phyloP scores from a whole-genome alignment of 495 filamentous ascomycete species.

The Aspergillus sclerotiicarbonarius region DNA sequence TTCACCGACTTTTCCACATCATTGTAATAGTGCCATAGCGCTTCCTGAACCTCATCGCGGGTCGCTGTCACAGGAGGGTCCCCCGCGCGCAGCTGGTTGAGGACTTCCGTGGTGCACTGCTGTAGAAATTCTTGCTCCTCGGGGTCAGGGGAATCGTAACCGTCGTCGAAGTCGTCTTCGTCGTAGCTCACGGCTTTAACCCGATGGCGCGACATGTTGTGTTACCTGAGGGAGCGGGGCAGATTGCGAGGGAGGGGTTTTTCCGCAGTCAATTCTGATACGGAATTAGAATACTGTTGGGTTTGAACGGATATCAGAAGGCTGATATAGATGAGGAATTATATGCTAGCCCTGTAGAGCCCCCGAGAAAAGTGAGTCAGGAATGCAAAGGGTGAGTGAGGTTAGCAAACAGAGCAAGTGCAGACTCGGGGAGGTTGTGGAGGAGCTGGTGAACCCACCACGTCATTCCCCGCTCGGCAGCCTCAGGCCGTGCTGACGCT shows the following conservation, averaged over 20 bases:
- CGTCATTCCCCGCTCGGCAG: conserved; percentile 36
- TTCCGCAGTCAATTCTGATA: background rate
- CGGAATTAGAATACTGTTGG: conserved; percentile 4
- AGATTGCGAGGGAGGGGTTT: conserved; percentile 10
- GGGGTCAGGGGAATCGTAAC: conserved; percentile 43
- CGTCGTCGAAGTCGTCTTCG: conserved; percentile 45
- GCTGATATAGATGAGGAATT: background rate
- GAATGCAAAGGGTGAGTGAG: background rate
- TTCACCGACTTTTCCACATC: conserved; percentile 80
- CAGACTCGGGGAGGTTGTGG: conserved; percentile 3
- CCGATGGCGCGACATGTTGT: conserved; percentile 45
- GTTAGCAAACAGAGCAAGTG: background rate
- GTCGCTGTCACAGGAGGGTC: conserved; percentile 40
- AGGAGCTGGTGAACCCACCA: conserved; percentile 19
- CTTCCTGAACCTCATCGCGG: conserved; percentile 73
- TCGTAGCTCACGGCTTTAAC: conserved; percentile 48
- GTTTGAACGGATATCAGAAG: background rate
- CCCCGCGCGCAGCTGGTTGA: conserved; percentile 38
- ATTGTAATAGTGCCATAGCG: conserved; percentile 94
- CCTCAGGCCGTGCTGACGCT: background rate
- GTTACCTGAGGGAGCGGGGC: conserved; percentile 11
- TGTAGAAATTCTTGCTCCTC: conserved; percentile 44
- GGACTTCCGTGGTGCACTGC: conserved; percentile 38
- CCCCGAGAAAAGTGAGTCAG: background rate
- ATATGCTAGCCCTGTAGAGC: background rate